Evolutionary conservation across 371 early-diverging fungal species (phyloP).

Genomic region (Mucor indicus): DNA sequence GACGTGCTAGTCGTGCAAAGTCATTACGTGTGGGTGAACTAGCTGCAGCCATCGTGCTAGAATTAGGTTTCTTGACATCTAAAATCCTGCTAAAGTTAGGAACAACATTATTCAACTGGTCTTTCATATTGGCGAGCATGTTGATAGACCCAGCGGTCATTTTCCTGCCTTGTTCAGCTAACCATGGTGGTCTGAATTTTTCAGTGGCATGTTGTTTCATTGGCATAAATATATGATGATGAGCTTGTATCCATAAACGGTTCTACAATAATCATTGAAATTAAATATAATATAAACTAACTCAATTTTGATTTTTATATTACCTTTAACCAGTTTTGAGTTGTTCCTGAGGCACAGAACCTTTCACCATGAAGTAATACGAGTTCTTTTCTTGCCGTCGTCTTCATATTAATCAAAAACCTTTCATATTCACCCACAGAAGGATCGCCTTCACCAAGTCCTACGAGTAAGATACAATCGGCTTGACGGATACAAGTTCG

Average conservation of each 20-base stretch:
- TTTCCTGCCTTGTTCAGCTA: conserved; percentile 53
- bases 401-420: conserved; percentile 86
- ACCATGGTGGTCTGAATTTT: conserved; percentile 48
- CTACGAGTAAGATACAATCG: conserved; percentile 93
- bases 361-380: conserved; percentile 86
- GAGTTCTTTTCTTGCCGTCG: conserved; percentile 96
- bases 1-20: conserved; percentile 89
- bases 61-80: conserved; percentile 29
- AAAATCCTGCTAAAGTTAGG: conserved; percentile 26
- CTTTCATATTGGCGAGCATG: conserved; percentile 62
- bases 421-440: conserved; percentile 91
- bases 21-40: conserved; percentile 48
- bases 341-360: conserved; percentile 74
- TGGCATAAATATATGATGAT: conserved; percentile 95
- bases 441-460: conserved; percentile 86
- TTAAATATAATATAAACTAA: not conserved
- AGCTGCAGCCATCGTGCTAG: conserved; percentile 17
- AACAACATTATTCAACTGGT: conserved; percentile 60
- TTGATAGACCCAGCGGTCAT: conserved; percentile 52
- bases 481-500: conserved; percentile 95
- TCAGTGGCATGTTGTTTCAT: conserved; percentile 43
- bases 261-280: conserved; percentile 29
- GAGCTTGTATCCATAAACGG: conserved; percentile 93
- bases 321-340: conserved; percentile 88
- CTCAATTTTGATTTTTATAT: no score